Evolutionary conservation across 208 protist species (phyloP), one percentile per base, ranked within the genome.

Genomic region (Leishmania arabica): DNA sequence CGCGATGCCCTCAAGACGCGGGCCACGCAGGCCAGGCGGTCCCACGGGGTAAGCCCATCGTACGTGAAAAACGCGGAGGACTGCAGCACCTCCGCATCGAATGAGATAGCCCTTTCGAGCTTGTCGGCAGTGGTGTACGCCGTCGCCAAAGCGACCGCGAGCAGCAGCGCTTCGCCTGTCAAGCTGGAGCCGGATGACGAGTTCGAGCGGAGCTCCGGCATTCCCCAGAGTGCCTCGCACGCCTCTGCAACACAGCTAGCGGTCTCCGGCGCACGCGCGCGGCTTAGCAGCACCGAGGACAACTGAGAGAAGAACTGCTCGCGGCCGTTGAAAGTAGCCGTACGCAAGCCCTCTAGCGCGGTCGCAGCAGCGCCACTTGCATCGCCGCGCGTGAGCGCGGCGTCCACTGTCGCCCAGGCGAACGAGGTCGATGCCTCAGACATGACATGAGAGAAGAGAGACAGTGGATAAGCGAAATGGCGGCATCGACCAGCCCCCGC

Each of bases 1-100:
- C 82, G 82, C 49, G 77, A 66, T 13, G 82, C 82, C 54, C 6
- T 54, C 51, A 85, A 24, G 15, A 79, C 64, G 27, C 82, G 82
- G 1, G 77, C 77, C 37, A 81, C 73, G 40, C 82, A 85, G 17
- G 82, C 77, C 71, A 85, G 82, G 24, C 82, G 69, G 5, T 85
- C 72, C 42, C 76, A 5, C 8, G 56, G 71, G 5, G 82, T 76
- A 40, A 85, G 37, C 21, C 77, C 77, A 31, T 82, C 73, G 64
- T 85, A 79, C 6, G 72, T 75, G 72, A 85, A 82, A 34, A 85
- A 85, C 21, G 64, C 65, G 5, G 77, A 58, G 2, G 82, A 85
- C 72, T 81, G 82, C 62, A 85, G 62, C n/a, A 85, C n/a, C 56
- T 81, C 82, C n/a, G 54, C 62, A 51, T 85, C 82, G 53, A 79